Evolutionary conservation across 2,329 filamentous ascomycete genomes (phyloP), one percentile per base, ranked within the genome.

Genomic region (Sporothrix pseudoabietina): DNA sequence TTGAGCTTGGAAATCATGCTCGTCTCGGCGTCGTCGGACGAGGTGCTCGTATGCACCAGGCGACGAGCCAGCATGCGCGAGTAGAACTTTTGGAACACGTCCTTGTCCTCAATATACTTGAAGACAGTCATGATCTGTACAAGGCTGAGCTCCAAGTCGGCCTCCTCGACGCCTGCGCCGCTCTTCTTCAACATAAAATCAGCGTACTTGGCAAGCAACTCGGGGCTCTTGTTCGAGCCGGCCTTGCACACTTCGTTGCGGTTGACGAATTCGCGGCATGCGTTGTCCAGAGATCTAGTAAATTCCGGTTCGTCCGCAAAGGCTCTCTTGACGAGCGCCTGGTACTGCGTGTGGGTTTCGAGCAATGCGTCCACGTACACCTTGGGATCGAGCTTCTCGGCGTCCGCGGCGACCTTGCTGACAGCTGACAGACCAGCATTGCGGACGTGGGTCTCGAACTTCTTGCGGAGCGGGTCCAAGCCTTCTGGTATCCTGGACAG

Each of bases 1-100:
- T 99, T 99, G 77, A 99, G 87, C 84, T 98, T 99, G 85, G 93
- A 94, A 82, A 99, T 99, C 96, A 99, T 99, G 84, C 94, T 98
- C 0, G 94, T 98, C 85, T 99, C 96, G 1, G 96, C 95, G 83
- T 99, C 96, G 77, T 97, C 94, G 2, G 94, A 98, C 3, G 96
- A 96, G 0, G 96, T 98, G 80, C 92, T 98, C 81, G 92, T 94
- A 82, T 98, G 94, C 22, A 99, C 96, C 72, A 99, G 85, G 78
- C 96, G 94, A 81, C 97, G 94, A 69, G 96, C 96, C 78, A 99
- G 85, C 91, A 97, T 97, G 76, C 94, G 92, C 1, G 95, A 97
- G 84, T 99, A 99, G 83, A 98, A 99, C 82, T 98, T 99, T 82
- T 98, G 96, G 87, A 99, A 99, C 5, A 99, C 97, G 79, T 99